Base-by-base conservation (phyloP, 1,284 basidiomycete species). In the Papiliotrema nemorosa region DNA sequence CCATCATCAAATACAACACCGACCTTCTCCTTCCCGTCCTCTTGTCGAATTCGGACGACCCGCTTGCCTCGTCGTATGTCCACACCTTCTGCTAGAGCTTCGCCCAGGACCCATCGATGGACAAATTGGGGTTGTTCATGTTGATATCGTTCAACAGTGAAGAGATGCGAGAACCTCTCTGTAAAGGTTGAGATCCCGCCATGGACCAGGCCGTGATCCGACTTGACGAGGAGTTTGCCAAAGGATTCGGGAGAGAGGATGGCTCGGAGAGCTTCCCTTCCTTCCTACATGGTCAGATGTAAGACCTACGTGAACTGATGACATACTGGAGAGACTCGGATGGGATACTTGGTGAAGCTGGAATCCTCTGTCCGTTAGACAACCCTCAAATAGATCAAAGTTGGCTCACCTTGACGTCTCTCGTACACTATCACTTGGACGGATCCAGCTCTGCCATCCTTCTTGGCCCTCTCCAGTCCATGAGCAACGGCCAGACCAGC, bases 231-330 rank as follows among this genome's bases (percentile, higher is more conserved):
- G 31, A 82, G 78, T 16, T 78, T 69, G 24, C 77, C 63, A 61
- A 83, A 83, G 59, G 85, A 83, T 18, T 85, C 80, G 0, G 80
- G 72, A 5, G 81, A 79, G 35, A 88, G 77, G 27, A 59, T 43
- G 14, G 18, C 20, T 29, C 29, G 14, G 10, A 59, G 40, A 24
- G 49, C 52, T 34, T 24, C 26, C 5, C 54, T 47, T 20, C 52
- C 58, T 25, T 57, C 52, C 53, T 57, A 24, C 10, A 16, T 9
- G 20, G 25, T 22, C 40, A 42, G 20, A 12, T 22, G 20, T n/a
- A 22, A 12, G 7, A 7, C 20, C 40, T 22, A 26, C 12, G 40
- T 27, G 40, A 14, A 20, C 12, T 26, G 21, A 14, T 14, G 9
- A 45, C 55, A 36, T 26, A 58, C 53, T 26, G 41, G 39, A 29